Percentiles rank a stretch among this genome's conserved stretches.
These are phyloP conservation scores for Aspergillus awamori DNA, from an alignment of 2,329 filamentous ascomycete species.

Conservation along the genomic window DNA sequence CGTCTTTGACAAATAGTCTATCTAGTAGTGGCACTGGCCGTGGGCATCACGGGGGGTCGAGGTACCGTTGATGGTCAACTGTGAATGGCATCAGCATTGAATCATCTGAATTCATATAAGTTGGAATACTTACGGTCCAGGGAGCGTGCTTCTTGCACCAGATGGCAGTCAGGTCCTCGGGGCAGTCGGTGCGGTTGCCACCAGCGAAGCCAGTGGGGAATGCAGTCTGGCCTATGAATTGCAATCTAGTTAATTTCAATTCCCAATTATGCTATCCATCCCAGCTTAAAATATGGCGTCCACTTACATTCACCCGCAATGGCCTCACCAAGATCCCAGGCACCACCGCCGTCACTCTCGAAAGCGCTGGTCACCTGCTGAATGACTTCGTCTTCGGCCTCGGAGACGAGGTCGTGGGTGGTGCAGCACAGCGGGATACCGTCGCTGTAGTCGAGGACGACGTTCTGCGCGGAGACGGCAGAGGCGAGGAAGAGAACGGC, in stretches of 20 bases:
- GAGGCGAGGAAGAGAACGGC: constrained; percentile 3
- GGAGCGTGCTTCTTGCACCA: constrained; percentile 7
- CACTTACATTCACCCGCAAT: constrained; percentile 7
- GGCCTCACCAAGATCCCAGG: constrained; percentile 4
- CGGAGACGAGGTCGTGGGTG: constrained; percentile 3
- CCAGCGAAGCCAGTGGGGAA: constrained; percentile 3
- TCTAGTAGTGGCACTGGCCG: constrained; percentile 4
- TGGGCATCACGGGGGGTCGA: constrained; percentile 1
- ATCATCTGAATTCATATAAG: fast-evolving
- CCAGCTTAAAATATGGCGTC: too few species aligned
- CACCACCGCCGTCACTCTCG: constrained; percentile 2
- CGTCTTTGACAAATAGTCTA: background rate
- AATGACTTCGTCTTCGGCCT: background rate
- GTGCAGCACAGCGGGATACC: constrained; percentile 7
- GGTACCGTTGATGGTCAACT: constrained; percentile 8
- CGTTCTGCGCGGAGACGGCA: background rate
- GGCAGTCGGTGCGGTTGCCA: background rate
- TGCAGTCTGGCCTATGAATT: background rate
- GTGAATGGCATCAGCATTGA: background rate
- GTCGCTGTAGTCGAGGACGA: constrained; percentile 7
- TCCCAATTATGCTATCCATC: too few species aligned
- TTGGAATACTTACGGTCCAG: background rate
- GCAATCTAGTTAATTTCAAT: too few species aligned
- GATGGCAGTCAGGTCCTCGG: background rate
- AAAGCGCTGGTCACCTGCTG: constrained; percentile 7